Base-by-base conservation (phyloP, 192 early-diverging fungal genomes). In the Cetraspora pellucida region DNA sequence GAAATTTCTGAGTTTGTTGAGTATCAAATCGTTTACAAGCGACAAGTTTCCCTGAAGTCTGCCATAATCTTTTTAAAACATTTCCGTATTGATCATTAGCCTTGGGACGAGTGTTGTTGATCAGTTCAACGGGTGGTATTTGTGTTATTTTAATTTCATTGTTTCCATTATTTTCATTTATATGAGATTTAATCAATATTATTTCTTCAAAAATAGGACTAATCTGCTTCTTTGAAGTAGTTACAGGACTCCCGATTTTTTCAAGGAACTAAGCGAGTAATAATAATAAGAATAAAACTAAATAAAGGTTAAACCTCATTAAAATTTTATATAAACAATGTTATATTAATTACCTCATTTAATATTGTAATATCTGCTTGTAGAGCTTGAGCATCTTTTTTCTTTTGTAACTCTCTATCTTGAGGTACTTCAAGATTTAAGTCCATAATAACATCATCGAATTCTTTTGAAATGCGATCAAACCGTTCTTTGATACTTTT, bases 21-120 rank as follows among this genome's bases (percentile, higher is more conserved):
- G 46, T 71, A 45, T 68, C 66, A 68, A 47, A 68, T 68, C 43
- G n/a, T 68, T 68, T 68, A 46, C 66, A 68, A 37, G 66, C 66
- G 10, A 68, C 66, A 21, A 14, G 44, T 68, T 68, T 45, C 25
- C 43, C 37, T 9, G 44, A 9, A 17, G 21, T 25, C 30, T 50
- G 13, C 49, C 55, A 57, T n/a, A 21, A 19, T 14, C 31, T 73
- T 28, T 57, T 37, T 58, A 25, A 43, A 10, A 58, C 50, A 73
- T 73, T 58, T 21, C 71, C 50, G 21, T 30, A 43, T 73, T 44
- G 71, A 73, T n/a, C 28, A 21, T 73, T 45, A 16, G n/a, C 57
- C 19, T n/a, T 21, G 25, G 31, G 54, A 57, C 19, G 52, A 58
- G 13, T 43, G n/a, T 58, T 54, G n/a, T 73, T 58, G n/a, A 58